Evolutionary conservation across 305 asterid species (phyloP), one percentile per base, ranked within the genome.

Genomic region (Rubia peregrina): DNA sequence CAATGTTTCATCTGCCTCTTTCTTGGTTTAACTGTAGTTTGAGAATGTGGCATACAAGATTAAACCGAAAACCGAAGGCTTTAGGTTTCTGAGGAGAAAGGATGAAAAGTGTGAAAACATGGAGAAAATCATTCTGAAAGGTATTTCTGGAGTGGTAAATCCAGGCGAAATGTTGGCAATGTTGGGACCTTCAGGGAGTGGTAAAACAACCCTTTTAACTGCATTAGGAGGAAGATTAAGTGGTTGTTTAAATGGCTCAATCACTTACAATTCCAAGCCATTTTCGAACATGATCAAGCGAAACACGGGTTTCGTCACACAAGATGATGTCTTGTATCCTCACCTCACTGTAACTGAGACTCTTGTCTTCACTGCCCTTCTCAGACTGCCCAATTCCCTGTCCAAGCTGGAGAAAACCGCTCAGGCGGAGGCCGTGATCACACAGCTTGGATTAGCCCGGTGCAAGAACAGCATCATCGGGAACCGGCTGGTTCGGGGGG

Each of bases 171-270:
- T 92, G 74, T 73, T 92, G 33, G 97, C 98, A 13, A 89, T 89
- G 98, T 81, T 92, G 41, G 98, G 96, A 5, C 98, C 97, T 2
- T 92, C 98, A 0, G 98, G 98, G 59, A 85, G 95, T 76, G 98
- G 98, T 69, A 92, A 90, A 74, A 92, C 97, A 0, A 92, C 98
- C 14, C 82, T 92, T 5, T 71, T 92, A 24, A 92, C 98, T 0
- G 94, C 92, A 1, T 70, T 92, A 0, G 98, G 97, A 2, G 97
- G 96, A 62, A 87, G 96, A 0, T 71, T 87, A 7, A 51, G 72
- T 48, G 92, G 96, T 10, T 48, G 22, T 16, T 87, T 89, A 19
- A 53, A 61, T 3, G 95, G 97, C 26, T 57, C 7, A 68, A 79
- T 86, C 1, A 84, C 89, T 42, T 90, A 84, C 83, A 92, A 86